Evolutionary conservation across 768 basidiomycete genomes (phyloP).

Genomic region (Amanita brunnescens): DNA sequence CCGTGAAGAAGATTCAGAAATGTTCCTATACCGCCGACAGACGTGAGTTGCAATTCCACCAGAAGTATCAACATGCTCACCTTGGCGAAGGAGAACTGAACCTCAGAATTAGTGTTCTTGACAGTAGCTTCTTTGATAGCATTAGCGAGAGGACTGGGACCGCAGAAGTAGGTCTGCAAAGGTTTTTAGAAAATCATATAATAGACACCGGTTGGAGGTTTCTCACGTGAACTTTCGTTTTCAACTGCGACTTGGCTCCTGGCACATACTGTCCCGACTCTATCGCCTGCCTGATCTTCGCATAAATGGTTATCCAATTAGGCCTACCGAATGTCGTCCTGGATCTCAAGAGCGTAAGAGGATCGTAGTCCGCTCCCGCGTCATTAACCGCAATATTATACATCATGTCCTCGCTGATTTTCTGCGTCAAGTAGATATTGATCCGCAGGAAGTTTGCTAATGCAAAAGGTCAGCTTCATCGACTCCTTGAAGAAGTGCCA

Average conservation of each 20-base stretch:
- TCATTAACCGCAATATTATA: conserved; percentile 91
- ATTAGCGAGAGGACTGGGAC: conserved; percentile 68
- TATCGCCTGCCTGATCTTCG: conserved; percentile 65
- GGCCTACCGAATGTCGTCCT: conserved; percentile 91
- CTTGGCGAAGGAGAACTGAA: conserved; percentile 81
- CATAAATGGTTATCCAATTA: conserved; percentile 80
- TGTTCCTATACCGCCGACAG: conserved; percentile 37
- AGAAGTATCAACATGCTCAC: conserved; percentile 18
- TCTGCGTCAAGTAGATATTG: conserved; percentile 85
- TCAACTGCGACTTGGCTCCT: conserved; percentile 68
- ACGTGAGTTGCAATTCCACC: neutral
- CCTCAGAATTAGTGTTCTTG: conserved; percentile 40
- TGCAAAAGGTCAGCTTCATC: conserved; percentile 11
- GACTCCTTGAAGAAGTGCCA: conserved; percentile 19
- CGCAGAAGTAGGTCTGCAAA: conserved; percentile 79
- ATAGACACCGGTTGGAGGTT: neutral
- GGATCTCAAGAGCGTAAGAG: conserved; percentile 79
- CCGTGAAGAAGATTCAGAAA: conserved; percentile 33
- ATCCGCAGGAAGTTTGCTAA: conserved; percentile 88
- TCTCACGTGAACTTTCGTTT: conserved; percentile 77
- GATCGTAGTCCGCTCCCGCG: conserved; percentile 78
- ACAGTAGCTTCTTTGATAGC: conserved; percentile 66
- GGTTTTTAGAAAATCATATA: conserved; percentile 5
- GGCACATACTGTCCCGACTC: conserved; percentile 77
- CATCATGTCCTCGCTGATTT: conserved; percentile 77